Percentiles rank a stretch among this genome's conserved stretches.
Conservation (phyloP, 1,139 yeast species). For the Saccharomyces uvarum region DNA sequence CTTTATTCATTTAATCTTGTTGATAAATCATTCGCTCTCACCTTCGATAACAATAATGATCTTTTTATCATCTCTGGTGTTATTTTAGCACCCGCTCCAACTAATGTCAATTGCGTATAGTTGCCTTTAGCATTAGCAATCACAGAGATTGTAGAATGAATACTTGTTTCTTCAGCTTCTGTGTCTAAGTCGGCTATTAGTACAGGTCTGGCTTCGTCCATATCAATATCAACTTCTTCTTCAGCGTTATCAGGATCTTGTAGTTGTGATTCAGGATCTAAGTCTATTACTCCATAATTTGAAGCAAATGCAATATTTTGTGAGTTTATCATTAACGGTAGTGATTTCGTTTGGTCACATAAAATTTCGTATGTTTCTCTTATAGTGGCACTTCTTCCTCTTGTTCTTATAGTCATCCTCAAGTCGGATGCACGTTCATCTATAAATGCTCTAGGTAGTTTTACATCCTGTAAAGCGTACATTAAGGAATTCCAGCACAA, state of each 20-base stretch:
- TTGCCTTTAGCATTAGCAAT: conserved; percentile 29
- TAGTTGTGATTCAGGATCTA: conserved; percentile 35
- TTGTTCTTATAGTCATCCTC: conserved; percentile 45
- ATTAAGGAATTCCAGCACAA: conserved; percentile 64
- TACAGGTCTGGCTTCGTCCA: conserved; percentile 28
- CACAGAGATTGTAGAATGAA: conserved; percentile 31
- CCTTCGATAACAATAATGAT: conserved; percentile 41
- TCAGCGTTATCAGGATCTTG: conserved; percentile 30
- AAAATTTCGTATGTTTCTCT: conserved; percentile 39
- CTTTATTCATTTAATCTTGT: conserved; percentile 5
- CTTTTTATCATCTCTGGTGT: conserved; percentile 40
- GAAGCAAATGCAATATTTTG: conserved; percentile 43
- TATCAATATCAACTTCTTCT: conserved; percentile 30
- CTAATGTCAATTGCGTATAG: conserved; percentile 34
- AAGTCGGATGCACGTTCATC: conserved; percentile 49
- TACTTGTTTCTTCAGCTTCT: conserved; percentile 58
- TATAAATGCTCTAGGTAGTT: conserved; percentile 59
- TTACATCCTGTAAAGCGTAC: conserved; percentile 52
- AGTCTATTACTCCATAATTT: conserved; percentile 55
- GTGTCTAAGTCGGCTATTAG: conserved; percentile 69
- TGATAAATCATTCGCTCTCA: conserved; percentile 35
- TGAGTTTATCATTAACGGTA: conserved; percentile 35
- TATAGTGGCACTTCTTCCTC: conserved; percentile 44
- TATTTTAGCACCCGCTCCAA: conserved; percentile 41
- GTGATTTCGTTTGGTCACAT: conserved; percentile 36